Base-by-base conservation (phyloP, 148 eudicot genomes). In the Rhododendron ovatum region DNA sequence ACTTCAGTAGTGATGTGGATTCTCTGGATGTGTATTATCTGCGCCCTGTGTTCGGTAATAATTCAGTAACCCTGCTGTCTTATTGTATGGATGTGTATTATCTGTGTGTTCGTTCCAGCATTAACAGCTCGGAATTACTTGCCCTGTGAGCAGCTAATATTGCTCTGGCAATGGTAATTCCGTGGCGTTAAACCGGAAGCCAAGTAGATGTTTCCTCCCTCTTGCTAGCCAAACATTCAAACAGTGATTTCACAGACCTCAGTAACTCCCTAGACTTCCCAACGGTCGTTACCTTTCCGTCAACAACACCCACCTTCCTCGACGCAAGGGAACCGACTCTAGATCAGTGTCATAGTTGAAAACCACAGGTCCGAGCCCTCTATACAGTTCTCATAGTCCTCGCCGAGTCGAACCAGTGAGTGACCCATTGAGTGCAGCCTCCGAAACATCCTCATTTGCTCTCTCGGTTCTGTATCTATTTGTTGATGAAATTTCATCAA, bases 391-490 rank as follows among this genome's bases (percentile, higher is more conserved):
- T 91, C 92, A 5, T 80, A 78, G 61, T 87, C 78, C 53, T 89
- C 90, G 0, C 89, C 85, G 0, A 84, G 88, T 65, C 26, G 80
- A 84, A 78, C 83, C 81, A 85, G 48, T 12, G 91, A 87, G 87
- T 91, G 93, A 3, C 93, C 95, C 17, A 92, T 93, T 39, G 93
- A 89, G 78, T 89, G 85, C 22, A 82, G 83, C 82, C 83, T 83
- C 51, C 43, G 83, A 24, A 83, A 78, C 75, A 51, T 84, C 67
- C 18, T 48, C n/a, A 2, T 6, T 65, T n/a, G 18, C 74, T 28
- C 76, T 11, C 39, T 71, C 18, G 18, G 5, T 65, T 83, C 88
- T 33, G 81, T 59, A 57, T 90, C 85, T 33, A 26, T 75, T 26
- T 10, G 35, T 39, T 39, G 50, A 17, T n/a, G n/a, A n/a, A n/a